A percentile compares a stretch with the other conserved stretches of the same genome.
phyloP scores from a whole-genome alignment of 75 land plant genomes.

The Larix kaempferi region DNA sequence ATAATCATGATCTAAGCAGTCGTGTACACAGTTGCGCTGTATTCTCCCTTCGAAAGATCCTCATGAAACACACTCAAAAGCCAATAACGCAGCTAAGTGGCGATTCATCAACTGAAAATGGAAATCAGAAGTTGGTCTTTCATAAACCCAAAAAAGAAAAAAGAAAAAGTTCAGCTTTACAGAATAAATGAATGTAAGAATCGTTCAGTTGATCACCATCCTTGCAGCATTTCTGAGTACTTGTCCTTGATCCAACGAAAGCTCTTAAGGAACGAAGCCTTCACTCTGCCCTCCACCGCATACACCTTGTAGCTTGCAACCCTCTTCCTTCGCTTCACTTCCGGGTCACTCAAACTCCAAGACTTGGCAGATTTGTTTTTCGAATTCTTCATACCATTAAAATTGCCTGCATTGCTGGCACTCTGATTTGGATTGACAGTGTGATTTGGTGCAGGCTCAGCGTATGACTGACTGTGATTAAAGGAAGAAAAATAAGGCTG shows the following conservation, averaged over 20 bases:
- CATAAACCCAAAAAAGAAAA: background rate
- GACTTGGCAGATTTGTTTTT: constrained; percentile 1
- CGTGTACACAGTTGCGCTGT: no score
- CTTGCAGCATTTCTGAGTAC: constrained; percentile 25
- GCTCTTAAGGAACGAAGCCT: constrained; percentile 37
- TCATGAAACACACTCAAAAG: no score
- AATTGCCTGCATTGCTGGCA: background rate
- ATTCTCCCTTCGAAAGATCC: no score
- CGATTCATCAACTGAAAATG: no score
- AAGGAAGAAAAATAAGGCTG: background rate
- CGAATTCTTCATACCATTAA: background rate
- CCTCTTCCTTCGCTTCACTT: constrained; percentile 42
- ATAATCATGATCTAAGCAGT: no score
- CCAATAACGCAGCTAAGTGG: no score
- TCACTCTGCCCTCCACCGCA: constrained; percentile 51
- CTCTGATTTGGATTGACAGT: background rate
- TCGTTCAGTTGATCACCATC: constrained; percentile 12
- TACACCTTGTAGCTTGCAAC: constrained; percentile 53
- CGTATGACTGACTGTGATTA: background rate
- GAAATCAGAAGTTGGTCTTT: no score
- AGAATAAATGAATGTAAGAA: background rate
- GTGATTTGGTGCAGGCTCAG: background rate
- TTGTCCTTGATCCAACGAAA: constrained; percentile 55
- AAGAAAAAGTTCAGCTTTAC: background rate
- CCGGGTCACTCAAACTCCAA: constrained; percentile 38